Evolutionary conservation across 2,329 filamentous ascomycete species (phyloP).

Genomic region (Aspergillus arachidicola): DNA sequence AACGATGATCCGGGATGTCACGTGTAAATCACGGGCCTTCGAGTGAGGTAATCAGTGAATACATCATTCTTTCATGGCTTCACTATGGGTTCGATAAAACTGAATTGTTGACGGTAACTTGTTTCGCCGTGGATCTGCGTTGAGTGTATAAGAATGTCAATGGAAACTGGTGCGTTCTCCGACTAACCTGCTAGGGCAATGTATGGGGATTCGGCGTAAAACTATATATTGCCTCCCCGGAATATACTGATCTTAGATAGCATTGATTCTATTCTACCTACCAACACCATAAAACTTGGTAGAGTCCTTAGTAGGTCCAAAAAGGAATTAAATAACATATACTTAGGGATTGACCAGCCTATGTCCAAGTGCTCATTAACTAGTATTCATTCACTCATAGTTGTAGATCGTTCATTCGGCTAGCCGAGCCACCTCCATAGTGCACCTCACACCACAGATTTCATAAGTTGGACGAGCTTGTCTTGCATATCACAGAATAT

Average conservation of each 20-base stretch:
- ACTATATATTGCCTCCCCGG: not conserved
- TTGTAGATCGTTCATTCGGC: not conserved
- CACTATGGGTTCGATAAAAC: not conserved
- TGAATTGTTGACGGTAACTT: not conserved
- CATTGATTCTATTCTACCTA: not conserved
- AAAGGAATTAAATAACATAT: not conserved
- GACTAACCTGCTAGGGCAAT: not conserved
- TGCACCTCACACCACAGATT: not conserved
- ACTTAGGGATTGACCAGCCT: not conserved
- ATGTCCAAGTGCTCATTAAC: not conserved
- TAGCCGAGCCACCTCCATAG: not conserved
- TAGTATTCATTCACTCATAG: not conserved
- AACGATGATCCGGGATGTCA: constrained; percentile 6
- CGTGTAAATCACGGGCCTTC: not conserved
- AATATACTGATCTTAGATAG: not conserved
- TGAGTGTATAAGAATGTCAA: not conserved
- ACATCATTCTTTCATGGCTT: not conserved
- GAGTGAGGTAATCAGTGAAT: not conserved
- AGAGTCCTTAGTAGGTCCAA: not conserved
- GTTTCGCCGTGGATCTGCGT: not conserved
- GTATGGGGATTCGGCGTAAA: not conserved
- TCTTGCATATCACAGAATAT: constrained; percentile 62
- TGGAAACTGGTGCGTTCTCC: not conserved
- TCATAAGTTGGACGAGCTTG: constrained; percentile 47
- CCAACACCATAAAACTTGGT: not conserved